A percentile compares a stretch with the other conserved stretches of the same genome.
These are phyloP conservation scores for Pichia heedii DNA, from an alignment of 805 yeast species.

Conservation along the genomic window DNA sequence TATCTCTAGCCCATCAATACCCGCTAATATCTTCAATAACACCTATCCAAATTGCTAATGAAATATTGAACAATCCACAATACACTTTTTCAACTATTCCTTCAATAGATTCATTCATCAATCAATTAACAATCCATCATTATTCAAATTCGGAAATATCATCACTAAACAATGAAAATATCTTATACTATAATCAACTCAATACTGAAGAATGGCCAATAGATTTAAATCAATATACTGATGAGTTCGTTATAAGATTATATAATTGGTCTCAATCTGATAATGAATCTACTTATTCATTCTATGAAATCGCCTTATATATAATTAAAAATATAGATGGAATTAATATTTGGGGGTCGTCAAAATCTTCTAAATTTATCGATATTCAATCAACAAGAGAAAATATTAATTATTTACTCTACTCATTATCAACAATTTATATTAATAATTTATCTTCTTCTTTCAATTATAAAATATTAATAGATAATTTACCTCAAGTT, in stretches of 20 bases:
- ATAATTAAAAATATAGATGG: slow-evolving; percentile 13
- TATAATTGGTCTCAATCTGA: slow-evolving; percentile 19
- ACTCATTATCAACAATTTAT: slow-evolving; percentile 1
- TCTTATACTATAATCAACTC: slow-evolving; percentile 2
- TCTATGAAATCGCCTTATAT: slow-evolving; percentile 14
- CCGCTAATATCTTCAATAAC: too few relatives aligned
- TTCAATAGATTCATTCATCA: neutral
- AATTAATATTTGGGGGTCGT: slow-evolving; percentile 44
- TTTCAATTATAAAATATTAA: slow-evolving; percentile 29
- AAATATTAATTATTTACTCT: slow-evolving; percentile 19
- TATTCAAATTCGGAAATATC: neutral
- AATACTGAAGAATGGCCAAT: neutral
- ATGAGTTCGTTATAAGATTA: slow-evolving; percentile 39
- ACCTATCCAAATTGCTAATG: too few relatives aligned
- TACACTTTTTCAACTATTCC: neutral
- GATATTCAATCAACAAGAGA: slow-evolving; percentile 33
- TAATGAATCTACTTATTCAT: slow-evolving; percentile 11
- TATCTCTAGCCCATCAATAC: too few relatives aligned
- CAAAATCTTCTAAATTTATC: slow-evolving; percentile 31
- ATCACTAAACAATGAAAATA: slow-evolving; percentile 1
- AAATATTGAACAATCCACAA: too few relatives aligned
- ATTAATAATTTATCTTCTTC: too few relatives aligned
- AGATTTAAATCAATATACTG: slow-evolving; percentile 7
- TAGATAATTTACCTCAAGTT: slow-evolving; percentile 49
- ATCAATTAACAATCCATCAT: neutral